Conservation (phyloP, 2,329 filamentous ascomycete species). For the Alternaria alternata region DNA sequence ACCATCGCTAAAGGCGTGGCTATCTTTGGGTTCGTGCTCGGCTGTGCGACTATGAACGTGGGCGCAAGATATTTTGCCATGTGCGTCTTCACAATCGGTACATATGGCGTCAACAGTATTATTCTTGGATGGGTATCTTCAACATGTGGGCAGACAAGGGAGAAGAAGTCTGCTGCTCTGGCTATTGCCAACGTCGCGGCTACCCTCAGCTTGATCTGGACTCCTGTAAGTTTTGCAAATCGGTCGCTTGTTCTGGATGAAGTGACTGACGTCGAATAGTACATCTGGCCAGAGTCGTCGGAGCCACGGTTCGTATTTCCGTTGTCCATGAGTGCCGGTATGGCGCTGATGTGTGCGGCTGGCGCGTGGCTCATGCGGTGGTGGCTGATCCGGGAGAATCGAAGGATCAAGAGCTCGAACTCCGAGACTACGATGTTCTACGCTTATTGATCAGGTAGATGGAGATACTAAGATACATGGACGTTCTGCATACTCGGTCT, state of each 20-base stretch:
- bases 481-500: no score
- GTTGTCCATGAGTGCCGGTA: no score
- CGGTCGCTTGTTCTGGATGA: neutral
- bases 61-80: conserved; percentile 39
- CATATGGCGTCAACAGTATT: conserved; percentile 36
- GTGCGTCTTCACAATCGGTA: conserved; percentile 15
- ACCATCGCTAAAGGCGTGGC: conserved; percentile 47
- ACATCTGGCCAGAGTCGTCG: no score
- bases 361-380: no score
- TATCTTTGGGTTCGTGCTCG: conserved; percentile 50
- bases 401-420: conserved; percentile 1
- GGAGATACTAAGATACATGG: no score
- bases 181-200: conserved; percentile 55
- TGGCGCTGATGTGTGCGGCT: no score
- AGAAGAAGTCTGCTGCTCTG: conserved; percentile 55
- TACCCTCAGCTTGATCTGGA: conserved; percentile 51
- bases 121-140: conserved; percentile 54
- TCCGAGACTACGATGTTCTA: conserved; percentile 8
- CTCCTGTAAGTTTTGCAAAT: neutral
- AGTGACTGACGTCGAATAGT: neutral
- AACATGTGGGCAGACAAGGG: conserved; percentile 53
- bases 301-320: no score
- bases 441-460: neutral
- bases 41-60: conserved; percentile 47
- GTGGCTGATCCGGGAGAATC: neutral